phyloP scores from a whole-genome alignment of 768 basidiomycete genomes.

The Tephrocybe rancida region DNA sequence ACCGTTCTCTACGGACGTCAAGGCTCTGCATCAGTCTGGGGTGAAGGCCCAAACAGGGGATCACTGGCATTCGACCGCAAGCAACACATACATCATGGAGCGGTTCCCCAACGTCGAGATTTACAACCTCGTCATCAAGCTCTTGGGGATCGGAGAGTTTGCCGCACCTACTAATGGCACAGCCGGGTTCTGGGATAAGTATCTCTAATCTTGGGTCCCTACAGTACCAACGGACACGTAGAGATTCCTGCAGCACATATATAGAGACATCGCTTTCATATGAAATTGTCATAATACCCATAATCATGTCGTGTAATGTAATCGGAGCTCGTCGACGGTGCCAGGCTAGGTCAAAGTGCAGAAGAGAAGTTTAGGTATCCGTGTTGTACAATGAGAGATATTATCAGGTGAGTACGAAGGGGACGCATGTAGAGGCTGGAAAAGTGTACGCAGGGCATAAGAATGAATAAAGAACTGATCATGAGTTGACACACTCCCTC shows the following conservation, averaged over 20 bases:
- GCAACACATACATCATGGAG: constrained; percentile 73
- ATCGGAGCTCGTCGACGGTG: not conserved
- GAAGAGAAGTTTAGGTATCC: not conserved
- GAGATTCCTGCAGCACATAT: not conserved
- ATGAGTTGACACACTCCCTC: not conserved
- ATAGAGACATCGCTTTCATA: not conserved
- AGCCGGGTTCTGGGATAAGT: constrained; percentile 80
- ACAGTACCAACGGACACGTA: not conserved
- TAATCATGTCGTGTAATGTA: constrained; percentile 9
- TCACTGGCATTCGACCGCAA: constrained; percentile 64
- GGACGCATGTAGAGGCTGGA: not conserved
- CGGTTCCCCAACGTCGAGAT: constrained; percentile 87
- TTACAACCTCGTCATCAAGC: constrained; percentile 78
- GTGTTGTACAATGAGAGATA: constrained; percentile 3
- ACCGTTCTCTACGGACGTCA: constrained; percentile 76
- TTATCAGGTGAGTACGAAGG: not conserved
- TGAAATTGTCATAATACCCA: constrained; percentile 2
- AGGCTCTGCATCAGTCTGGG: constrained; percentile 48
- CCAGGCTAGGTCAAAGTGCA: not conserved
- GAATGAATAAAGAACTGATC: not conserved
- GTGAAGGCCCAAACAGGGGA: constrained; percentile 34
- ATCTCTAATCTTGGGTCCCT: constrained; percentile 41
- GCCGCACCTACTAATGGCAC: constrained; percentile 78
- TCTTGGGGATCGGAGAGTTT: constrained; percentile 62
- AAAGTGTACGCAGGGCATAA: not conserved